Conservation (phyloP, 805 yeast genomes). For the Metschnikowia vanudenii region DNA sequence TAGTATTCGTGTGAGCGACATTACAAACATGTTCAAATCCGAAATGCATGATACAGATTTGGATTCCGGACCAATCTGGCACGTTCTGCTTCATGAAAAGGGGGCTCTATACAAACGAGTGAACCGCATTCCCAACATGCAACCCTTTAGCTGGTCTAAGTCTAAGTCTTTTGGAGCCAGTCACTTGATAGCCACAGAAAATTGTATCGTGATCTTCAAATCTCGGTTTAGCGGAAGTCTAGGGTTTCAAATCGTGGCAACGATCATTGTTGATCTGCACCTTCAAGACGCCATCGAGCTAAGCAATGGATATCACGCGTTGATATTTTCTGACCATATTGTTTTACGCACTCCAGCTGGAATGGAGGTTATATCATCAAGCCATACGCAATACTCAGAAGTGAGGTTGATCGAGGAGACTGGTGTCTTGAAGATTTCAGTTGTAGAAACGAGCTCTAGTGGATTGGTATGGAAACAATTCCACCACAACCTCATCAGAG, state of each 20-base stretch:
- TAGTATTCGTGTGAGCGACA: constrained; percentile 2
- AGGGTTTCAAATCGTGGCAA: constrained; percentile 1
- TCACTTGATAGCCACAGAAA: constrained; percentile 13
- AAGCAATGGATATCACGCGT: constrained; percentile 1
- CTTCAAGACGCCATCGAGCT: constrained; percentile 10
- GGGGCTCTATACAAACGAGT: neutral
- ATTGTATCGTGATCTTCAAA: constrained; percentile 8
- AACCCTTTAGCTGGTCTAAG: constrained; percentile 7
- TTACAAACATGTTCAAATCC: constrained; percentile 2
- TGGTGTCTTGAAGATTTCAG: constrained; percentile 3
- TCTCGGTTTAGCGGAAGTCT: neutral
- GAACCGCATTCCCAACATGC: neutral
- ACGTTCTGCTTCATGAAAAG: neutral
- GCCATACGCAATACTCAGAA: constrained; percentile 2
- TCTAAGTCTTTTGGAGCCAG: constrained; percentile 5
- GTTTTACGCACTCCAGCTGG: constrained; percentile 9
- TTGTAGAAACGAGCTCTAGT: constrained; percentile 12
- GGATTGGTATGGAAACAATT: constrained; percentile 14
- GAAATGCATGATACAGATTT: constrained; percentile 1
- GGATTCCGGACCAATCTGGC: constrained; percentile 1
- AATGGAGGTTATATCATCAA: constrained; percentile 11
- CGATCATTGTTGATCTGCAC: constrained; percentile 7
- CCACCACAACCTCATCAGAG: neutral
- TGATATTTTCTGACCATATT: constrained; percentile 17
- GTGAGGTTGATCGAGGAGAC: neutral